Percentiles rank a stretch among this genome's conserved stretches.
Conservation (phyloP, 305 asterid genomes). For the Fraxinus paxiana region DNA sequence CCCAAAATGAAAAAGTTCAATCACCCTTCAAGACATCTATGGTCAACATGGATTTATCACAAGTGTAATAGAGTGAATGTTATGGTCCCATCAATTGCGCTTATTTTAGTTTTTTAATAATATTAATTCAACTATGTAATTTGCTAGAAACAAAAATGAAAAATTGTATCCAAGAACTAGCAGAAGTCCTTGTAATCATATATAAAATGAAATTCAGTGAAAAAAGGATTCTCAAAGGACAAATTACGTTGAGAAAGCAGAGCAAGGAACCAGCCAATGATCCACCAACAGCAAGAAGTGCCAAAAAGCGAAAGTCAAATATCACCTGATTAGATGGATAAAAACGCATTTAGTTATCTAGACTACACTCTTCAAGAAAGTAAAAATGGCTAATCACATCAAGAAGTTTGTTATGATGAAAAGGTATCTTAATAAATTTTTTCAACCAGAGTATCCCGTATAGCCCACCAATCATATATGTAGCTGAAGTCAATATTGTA, state of each 20-base stretch:
- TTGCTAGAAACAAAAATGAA: background rate
- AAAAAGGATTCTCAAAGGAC: constrained; percentile 11
- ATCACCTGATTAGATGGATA: constrained; percentile 42
- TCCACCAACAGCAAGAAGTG: constrained; percentile 77
- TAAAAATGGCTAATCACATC: background rate
- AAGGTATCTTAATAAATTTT: background rate
- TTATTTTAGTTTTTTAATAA: background rate
- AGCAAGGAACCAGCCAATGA: constrained; percentile 82
- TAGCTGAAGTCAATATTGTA: background rate
- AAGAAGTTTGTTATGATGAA: background rate
- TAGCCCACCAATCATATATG: background rate
- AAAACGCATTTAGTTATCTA: background rate
- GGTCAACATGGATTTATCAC: too few species aligned
- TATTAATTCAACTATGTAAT: background rate
- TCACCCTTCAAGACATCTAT: too few species aligned
- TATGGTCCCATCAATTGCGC: background rate
- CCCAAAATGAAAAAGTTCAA: too few species aligned
- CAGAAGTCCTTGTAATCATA: background rate
- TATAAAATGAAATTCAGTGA: background rate
- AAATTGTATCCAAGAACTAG: background rate
- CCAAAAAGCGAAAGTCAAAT: constrained; percentile 79
- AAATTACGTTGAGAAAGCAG: constrained; percentile 76
- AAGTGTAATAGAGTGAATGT: too few species aligned
- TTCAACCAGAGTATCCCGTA: background rate
- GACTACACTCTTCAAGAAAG: background rate